Evolutionary conservation across 1,139 yeast species (phyloP).

Genomic region (Yamadazyma atlantica): DNA sequence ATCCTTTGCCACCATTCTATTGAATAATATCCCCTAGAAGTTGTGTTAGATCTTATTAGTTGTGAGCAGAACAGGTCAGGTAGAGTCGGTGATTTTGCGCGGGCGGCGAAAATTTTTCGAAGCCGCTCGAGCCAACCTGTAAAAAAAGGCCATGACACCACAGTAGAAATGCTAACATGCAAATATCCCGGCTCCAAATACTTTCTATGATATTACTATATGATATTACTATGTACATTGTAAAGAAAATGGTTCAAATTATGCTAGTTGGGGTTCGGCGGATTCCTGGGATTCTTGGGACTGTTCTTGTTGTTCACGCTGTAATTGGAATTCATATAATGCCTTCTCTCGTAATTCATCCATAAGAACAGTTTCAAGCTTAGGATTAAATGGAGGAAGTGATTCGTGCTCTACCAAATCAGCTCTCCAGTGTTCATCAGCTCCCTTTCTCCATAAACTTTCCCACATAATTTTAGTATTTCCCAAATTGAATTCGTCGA

Average conservation of each 20-base stretch:
- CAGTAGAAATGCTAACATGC: not conserved
- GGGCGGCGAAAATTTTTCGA: slow-evolving; percentile 1
- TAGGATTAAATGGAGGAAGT: slow-evolving; percentile 61
- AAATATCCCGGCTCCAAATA: no score
- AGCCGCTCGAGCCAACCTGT: not conserved
- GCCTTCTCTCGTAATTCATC: slow-evolving; percentile 54
- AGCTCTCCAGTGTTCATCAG: slow-evolving; percentile 59
- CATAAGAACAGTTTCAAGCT: slow-evolving; percentile 63
- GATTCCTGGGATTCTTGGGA: not conserved
- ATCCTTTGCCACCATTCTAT: not conserved
- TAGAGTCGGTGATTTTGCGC: not conserved
- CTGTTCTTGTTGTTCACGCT: not conserved
- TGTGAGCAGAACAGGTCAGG: no score
- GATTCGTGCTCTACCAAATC: slow-evolving; percentile 57
- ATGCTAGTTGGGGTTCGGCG: slow-evolving; percentile 2
- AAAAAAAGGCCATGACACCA: not conserved
- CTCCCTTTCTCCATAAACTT: slow-evolving; percentile 83
- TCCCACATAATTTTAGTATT: slow-evolving; percentile 72
- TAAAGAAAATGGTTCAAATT: no score
- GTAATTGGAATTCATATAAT: slow-evolving; percentile 16
- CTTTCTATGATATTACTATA: no score
- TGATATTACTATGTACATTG: slow-evolving; percentile 1
- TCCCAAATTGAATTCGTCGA: slow-evolving; percentile 57
- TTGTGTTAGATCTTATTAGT: no score
- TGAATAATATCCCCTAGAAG: no score